Conservation (phyloP, 208 protist species). For the Trypanosoma scelopori region DNA sequence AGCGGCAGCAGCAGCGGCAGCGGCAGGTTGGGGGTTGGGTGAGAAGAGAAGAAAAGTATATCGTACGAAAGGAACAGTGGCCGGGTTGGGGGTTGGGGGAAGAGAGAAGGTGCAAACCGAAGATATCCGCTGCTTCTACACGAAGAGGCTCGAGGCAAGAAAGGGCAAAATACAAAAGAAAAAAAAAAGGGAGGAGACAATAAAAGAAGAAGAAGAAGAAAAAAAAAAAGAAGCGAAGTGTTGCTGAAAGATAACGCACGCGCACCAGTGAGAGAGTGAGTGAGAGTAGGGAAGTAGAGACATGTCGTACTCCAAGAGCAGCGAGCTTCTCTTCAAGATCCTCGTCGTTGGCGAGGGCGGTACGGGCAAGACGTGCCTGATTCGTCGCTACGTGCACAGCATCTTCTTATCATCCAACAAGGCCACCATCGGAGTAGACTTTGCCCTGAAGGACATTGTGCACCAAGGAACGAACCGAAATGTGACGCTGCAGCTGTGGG, state of each 20-base stretch:
- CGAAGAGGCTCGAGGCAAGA: too few relatives aligned
- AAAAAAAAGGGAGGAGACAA: too few relatives aligned
- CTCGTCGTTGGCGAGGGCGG: conserved; percentile 81
- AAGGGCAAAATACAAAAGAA: too few relatives aligned
- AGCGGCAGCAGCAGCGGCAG: too few relatives aligned
- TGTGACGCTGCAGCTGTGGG: conserved; percentile 87
- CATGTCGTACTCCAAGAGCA: conserved; percentile 14
- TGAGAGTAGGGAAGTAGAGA: neutral
- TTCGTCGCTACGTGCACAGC: conserved; percentile 85
- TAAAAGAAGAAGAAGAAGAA: too few relatives aligned
- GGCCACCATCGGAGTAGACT: conserved; percentile 85
- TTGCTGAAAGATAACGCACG: neutral
- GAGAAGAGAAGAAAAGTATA: too few relatives aligned
- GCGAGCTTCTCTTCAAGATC: conserved; percentile 42
- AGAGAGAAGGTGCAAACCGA: too few relatives aligned
- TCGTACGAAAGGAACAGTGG: too few relatives aligned
- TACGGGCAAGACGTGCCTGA: conserved; percentile 88
- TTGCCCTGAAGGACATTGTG: conserved; percentile 62
- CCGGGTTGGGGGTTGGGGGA: too few relatives aligned
- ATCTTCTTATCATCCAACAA: conserved; percentile 84
- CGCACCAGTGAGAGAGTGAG: neutral
- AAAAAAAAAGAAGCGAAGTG: too few relatives aligned
- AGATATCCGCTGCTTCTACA: too few relatives aligned
- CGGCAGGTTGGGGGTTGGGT: too few relatives aligned
- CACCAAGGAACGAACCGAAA: conserved; percentile 46